Percentiles rank a stretch among this genome's conserved stretches.
These are phyloP conservation scores for Candida glucosophila DNA, from an alignment of 1,139 yeast genomes.

Conservation along the genomic window DNA sequence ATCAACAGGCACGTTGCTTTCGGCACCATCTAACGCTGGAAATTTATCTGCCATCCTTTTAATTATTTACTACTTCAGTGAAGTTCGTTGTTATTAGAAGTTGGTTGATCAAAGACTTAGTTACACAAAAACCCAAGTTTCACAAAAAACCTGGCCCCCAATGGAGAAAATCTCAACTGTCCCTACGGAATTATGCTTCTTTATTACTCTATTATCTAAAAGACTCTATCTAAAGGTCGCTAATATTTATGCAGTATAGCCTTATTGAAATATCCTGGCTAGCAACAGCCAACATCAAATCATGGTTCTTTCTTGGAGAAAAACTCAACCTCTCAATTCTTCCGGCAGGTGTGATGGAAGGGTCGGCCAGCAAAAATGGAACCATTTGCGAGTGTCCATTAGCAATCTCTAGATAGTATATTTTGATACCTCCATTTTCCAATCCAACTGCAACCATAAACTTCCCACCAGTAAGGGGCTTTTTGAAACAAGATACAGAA, in stretches of 20 bases:
- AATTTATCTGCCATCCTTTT: conserved; percentile 69
- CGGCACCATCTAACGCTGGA: conserved; percentile 65
- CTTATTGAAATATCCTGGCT: conserved; percentile 67
- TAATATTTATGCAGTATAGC: conserved; percentile 41
- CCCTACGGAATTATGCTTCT: too few relatives aligned
- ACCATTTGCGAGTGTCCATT: conserved; percentile 17
- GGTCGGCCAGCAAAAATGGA: conserved; percentile 21
- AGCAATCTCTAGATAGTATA: conserved; percentile 20
- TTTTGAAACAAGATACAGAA: conserved; percentile 49
- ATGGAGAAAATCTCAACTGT: too few relatives aligned
- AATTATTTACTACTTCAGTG: conserved; percentile 1
- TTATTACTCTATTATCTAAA: too few relatives aligned
- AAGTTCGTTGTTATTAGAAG: too few relatives aligned
- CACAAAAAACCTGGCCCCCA: background rate
- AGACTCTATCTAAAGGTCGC: too few relatives aligned
- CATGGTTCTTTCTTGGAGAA: conserved; percentile 17
- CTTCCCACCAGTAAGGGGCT: conserved; percentile 12
- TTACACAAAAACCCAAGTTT: conserved; percentile 1
- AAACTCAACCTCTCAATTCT: conserved; percentile 54
- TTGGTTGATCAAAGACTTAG: too few relatives aligned
- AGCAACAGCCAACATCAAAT: conserved; percentile 48
- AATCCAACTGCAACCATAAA: conserved; percentile 57
- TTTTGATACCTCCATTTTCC: conserved; percentile 44
- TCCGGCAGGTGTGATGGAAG: conserved; percentile 46
- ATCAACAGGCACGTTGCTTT: conserved; percentile 24